Evolutionary conservation across 305 asterid genomes (phyloP), one percentile per base, ranked within the genome.

Genomic region (Solanum hybrid): DNA sequence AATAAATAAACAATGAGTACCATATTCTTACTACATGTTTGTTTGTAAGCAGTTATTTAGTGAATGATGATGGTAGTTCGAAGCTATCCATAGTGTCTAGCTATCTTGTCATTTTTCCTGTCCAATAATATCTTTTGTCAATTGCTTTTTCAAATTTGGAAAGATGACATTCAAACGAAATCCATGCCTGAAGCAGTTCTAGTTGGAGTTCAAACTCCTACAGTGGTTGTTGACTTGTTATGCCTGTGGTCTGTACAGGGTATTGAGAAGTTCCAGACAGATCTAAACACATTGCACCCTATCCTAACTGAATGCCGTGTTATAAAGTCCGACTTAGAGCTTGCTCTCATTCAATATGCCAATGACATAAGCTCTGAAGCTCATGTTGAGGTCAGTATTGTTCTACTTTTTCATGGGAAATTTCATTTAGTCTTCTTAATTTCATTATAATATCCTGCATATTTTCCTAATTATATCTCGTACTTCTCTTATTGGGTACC

Each of bases 331-430:
- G 85, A 90, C 78, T 91, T 93, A 87, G 99, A 97, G 94, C 93
- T 96, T 91, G 93, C 92, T 92, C 93, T 97, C 89, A 96, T 97
- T 92, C 99, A 97, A 91, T 97, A 93, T 91, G 98, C 99, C 91
- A 97, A 96, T 91, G 98, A 97, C 91, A 97, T 97, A 91, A 97
- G 99, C 95, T 95, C 99, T 36, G 99, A 97, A 95, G 99, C 99
- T 89, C 99, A 97, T 92, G 95, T 97, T 88, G 95, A 96, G 99
- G 99, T 97, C 88, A 90, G 91, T 87, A 87, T 90, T 91, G 90
- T 86, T 90, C 87, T 88, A 84, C 88, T 88, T 85, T 75, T 86
- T 86, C 64, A 31, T 8, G 22, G 12, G 35, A 40, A 77, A 42
- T 78, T 32, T 34, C 24, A 72, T 88, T 17, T 86, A 56, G 80